Evolutionary conservation across 139 green algal genomes (phyloP).

Genomic region (Pseudopediastrum boryanum): DNA sequence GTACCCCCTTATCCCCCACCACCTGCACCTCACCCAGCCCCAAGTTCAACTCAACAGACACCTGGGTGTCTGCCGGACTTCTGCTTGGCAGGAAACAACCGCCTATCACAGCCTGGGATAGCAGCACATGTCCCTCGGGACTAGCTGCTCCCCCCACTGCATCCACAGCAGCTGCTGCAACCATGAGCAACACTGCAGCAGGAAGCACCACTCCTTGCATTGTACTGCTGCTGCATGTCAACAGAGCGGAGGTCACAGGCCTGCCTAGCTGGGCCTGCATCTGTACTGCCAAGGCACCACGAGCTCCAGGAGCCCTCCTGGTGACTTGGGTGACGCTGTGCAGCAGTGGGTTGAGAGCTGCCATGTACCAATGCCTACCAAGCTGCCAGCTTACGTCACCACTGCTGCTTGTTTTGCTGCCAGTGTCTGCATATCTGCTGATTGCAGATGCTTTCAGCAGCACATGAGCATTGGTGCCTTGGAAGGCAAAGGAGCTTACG

Average conservation of each 20-base stretch:
- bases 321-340: neutral
- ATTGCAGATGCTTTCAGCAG: neutral
- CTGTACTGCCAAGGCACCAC: neutral
- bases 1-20: too few relatives aligned
- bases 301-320: neutral
- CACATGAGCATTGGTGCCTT: slow-evolving; percentile 55
- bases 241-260: neutral
- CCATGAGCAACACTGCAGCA: slow-evolving; percentile 10
- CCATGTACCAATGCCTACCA: slow-evolving; percentile 37
- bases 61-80: neutral
- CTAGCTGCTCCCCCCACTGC: neutral
- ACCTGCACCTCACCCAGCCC: neutral
- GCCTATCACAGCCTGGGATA: slow-evolving; percentile 17
- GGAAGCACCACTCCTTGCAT: neutral
- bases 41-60: neutral
- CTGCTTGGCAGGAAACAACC: neutral
- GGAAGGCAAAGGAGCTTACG: slow-evolving; percentile 83
- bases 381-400: slow-evolving; percentile 7
- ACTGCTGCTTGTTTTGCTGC: neutral
- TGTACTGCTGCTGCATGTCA: neutral
- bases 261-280: neutral
- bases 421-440: neutral
- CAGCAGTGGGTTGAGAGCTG: slow-evolving; percentile 21
- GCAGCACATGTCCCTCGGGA: slow-evolving; percentile 1
- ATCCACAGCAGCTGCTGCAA: slow-evolving; percentile 28